These are phyloP conservation scores for Micractinium conductrix DNA, from an alignment of 139 green algal species.

Conservation along the genomic window DNA sequence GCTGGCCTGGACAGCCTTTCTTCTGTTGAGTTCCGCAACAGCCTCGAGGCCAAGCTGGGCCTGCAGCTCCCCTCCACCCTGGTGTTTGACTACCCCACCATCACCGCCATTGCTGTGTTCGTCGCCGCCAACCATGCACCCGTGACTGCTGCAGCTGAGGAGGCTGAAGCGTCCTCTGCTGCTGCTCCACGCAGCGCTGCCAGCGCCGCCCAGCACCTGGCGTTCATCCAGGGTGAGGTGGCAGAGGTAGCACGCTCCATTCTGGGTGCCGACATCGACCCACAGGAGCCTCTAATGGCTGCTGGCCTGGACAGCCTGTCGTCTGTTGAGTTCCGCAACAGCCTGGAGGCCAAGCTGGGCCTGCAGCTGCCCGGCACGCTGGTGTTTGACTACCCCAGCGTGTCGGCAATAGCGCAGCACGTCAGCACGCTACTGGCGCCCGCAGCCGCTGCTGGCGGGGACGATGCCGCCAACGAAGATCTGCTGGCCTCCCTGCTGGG, in stretches of 20 bases:
- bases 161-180: not conserved
- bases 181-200: not conserved
- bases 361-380: slow-evolving; percentile 62
- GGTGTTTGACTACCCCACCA: slow-evolving; percentile 69
- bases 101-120: slow-evolving; percentile 47
- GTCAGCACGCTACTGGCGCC: slow-evolving; percentile 8
- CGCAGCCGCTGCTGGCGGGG: not conserved
- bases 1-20: slow-evolving; percentile 70
- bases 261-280: slow-evolving; percentile 20
- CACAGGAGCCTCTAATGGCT: slow-evolving; percentile 44
- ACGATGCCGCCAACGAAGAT: not conserved
- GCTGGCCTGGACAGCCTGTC: slow-evolving; percentile 66
- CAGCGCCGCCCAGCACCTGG: slow-evolving; percentile 9
- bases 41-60: slow-evolving; percentile 48
- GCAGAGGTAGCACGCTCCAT: slow-evolving; percentile 16
- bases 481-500: not conserved
- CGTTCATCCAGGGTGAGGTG: slow-evolving; percentile 24
- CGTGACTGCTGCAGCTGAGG: not conserved
- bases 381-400: slow-evolving; percentile 68
- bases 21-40: slow-evolving; percentile 42
- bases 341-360: slow-evolving; percentile 51
- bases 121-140: slow-evolving; percentile 12
- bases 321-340: slow-evolving; percentile 77
- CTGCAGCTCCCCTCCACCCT: slow-evolving; percentile 51
- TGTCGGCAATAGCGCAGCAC: slow-evolving; percentile 26